Percentiles rank a stretch among this genome's conserved stretches.
phyloP scores from a whole-genome alignment of 2,329 filamentous ascomycete species.

The Sclerotiophoma versabilis region DNA sequence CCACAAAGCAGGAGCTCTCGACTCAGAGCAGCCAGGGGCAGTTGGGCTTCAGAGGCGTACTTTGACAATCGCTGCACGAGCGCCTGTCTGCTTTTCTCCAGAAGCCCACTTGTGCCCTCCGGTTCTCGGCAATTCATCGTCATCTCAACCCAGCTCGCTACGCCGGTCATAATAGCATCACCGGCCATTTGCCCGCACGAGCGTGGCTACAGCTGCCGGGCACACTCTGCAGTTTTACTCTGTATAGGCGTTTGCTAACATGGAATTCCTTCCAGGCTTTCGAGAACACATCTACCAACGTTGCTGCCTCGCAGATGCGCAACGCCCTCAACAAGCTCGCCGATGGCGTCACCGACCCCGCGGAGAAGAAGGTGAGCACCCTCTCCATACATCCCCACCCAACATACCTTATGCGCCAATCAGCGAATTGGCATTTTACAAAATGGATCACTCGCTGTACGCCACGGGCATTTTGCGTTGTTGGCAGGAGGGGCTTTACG shows the following conservation, averaged over 20 bases:
- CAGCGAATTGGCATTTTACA: neutral
- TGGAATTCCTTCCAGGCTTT: slow-evolving; percentile 73
- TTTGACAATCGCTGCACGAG: neutral
- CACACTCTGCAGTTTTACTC: neutral
- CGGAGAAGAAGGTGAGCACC: slow-evolving; percentile 73
- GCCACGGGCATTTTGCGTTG: slow-evolving; percentile 4
- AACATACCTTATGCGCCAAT: neutral
- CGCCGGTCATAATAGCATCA: neutral
- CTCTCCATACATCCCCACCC: slow-evolving; percentile 1
- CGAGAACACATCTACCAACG: slow-evolving; percentile 98
- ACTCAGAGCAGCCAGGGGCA: neutral
- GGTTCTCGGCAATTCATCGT: neutral
- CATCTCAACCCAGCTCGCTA: neutral
- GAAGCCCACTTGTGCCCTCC: neutral
- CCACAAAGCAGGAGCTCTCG: neutral
- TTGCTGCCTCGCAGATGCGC: slow-evolving; percentile 98
- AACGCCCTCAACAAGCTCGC: slow-evolving; percentile 93
- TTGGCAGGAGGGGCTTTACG: slow-evolving; percentile 20
- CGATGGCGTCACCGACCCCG: slow-evolving; percentile 84
- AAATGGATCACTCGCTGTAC: neutral
- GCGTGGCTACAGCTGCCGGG: neutral
- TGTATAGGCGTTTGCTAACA: slow-evolving; percentile 11
- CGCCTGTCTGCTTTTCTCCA: neutral
- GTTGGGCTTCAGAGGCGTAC: neutral
- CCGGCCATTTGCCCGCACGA: neutral